Evolutionary conservation across 257 asterid genomes (phyloP), one percentile per base, ranked within the genome.

Genomic region (Jasminum sambac): DNA sequence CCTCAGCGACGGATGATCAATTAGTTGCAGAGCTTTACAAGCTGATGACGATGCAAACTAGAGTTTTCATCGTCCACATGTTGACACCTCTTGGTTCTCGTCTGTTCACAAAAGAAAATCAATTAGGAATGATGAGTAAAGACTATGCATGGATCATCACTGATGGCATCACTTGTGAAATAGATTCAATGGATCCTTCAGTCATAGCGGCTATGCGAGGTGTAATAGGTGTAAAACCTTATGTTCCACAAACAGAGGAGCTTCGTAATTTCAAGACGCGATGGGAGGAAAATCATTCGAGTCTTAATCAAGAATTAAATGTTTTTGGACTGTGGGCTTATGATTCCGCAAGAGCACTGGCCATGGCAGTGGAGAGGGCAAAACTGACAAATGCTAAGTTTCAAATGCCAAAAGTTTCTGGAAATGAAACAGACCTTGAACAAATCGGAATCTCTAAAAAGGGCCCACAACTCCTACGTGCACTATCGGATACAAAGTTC

Each of bases 391-490:
- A 55, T 19, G 30, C 5, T 10, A 55, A 21, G 62, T 55, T 55
- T 19, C 62, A 55, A 55, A 55, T 55, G 62, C 11, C 34, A 43
- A 21, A 5, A 11, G 5, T 71, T 8, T 63, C 81, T 37, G 26
- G 44, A 19, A 48, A 59, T 48, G 44, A 64, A 52, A 80, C 81
- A 0, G 84, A 83, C 42, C 83, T 86, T 37, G 87, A 81, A 64
- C 72, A 38, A 16, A 37, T 86, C 25, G 85, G 82, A 24, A 72
- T 83, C 19, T 89, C 90, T 0, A 34, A 2, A 16, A 34, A 55
- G 40, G 96, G 91, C 43, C 59, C 76, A 25, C 57, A 63, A 55
- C 82, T 85, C 43, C 61, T 74, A 9, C 42, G 71, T 52, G 86
- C 82, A 38, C 13, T 80, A 6, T 4, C 63, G 39, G 52, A 21